Evolutionary conservation across 768 basidiomycete species (phyloP), one percentile per base, ranked within the genome.

Genomic region (Coprinopsis cinerea): DNA sequence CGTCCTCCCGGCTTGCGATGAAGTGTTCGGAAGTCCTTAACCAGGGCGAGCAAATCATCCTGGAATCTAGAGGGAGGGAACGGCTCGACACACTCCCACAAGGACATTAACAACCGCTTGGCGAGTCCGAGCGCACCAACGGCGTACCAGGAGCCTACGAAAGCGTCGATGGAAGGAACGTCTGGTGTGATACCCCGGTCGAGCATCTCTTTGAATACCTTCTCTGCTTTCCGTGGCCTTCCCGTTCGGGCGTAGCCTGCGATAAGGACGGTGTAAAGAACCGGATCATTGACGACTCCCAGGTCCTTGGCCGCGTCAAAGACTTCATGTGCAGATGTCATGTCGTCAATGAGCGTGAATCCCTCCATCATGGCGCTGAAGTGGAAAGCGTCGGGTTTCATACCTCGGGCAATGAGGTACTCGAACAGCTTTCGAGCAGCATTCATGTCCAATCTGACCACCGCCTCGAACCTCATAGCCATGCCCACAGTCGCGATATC

Each of bases 221-320:
- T 64, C 55, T 77, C 64, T 0, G 86, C 86, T 23, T 66, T 60
- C 2, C 67, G 66, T 4, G 85, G 78, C 26, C 79, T 66, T 13
- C 78, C 76, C 45, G 73, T 71, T n/a, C 79, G 77, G 18, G 78
- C 85, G 62, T 83, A 77, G 2, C 85, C 89, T 28, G 74, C 70
- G 56, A 93, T 82, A 53, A 93, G 74, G 53, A 84, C 81, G 22
- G 89, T 91, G 70, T 82, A 87, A 75, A 88, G 79, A 39, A 83
- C 75, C 17, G 78, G 73, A 55, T 82, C 81, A 18, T 82, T 77
- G 20, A 69, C 63, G 51, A 85, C 61, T 22, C 81, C 79, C 3
- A 73, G 70, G 34, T 68, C 64, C 34, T 61, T 58, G 23, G 81
- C 78, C 15, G 78, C 65, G 52, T 64, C 66, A 70, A 93, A 74